A percentile compares a stretch with the other conserved stretches of the same genome.
Evolutionary conservation across 2,329 filamentous ascomycete genomes (phyloP).

Genomic region (Fusarium pilosicola): DNA sequence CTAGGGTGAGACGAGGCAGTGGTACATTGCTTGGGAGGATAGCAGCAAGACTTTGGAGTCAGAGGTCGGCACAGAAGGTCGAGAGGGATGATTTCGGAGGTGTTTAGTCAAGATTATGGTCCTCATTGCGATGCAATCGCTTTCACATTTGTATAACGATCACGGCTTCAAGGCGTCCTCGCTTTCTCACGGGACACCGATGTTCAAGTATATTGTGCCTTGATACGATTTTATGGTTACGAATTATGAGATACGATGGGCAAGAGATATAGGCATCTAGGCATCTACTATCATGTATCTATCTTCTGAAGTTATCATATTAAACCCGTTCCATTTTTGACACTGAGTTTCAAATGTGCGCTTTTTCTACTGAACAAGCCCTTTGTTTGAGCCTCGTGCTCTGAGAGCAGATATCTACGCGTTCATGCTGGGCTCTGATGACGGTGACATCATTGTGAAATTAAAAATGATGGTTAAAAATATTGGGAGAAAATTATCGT

Average conservation of each 20-base stretch:
- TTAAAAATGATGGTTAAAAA: background rate
- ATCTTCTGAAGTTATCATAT: background rate
- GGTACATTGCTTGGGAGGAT: conserved; percentile 5
- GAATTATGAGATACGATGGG: conserved; percentile 6
- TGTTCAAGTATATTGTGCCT: background rate
- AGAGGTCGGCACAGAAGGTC: background rate
- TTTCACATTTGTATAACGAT: background rate
- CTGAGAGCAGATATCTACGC: background rate
- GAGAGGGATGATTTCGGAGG: conserved; percentile 26
- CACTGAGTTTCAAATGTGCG: background rate
- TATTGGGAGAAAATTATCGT: background rate
- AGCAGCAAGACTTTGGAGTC: conserved; percentile 18
- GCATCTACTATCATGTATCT: conserved; percentile 3
- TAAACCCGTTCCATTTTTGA: background rate
- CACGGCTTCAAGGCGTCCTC: background rate
- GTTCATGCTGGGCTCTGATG: background rate
- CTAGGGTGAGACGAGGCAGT: conserved; percentile 6
- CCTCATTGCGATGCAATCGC: background rate
- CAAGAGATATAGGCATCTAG: background rate
- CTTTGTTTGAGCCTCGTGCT: background rate
- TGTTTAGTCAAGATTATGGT: conserved; percentile 11
- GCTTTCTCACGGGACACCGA: background rate
- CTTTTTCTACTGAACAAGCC: background rate
- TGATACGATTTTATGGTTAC: background rate
- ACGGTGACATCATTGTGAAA: background rate